Evolutionary conservation across 2,329 filamentous ascomycete genomes (phyloP), one percentile per base, ranked within the genome.

Genomic region (Curvularia sp.): DNA sequence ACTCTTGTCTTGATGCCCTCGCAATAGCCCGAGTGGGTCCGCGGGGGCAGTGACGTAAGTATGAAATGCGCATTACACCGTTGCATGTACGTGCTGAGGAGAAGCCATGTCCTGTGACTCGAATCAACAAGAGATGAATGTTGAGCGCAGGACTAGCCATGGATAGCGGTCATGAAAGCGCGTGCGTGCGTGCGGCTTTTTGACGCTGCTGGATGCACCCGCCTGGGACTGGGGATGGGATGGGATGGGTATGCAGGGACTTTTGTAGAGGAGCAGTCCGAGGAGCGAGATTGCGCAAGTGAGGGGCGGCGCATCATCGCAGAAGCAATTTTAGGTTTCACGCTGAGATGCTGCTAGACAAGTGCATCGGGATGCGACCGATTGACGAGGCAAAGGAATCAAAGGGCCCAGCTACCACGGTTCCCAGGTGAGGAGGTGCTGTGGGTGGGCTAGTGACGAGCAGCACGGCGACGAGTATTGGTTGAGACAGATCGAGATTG

Each of bases 271-370:
- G 31, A 3, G 12, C 24, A 24, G 31, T 39, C 31, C 15, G 20
- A 52, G 48, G 10, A 26, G 24, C 26, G 33, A 33, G 15, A 44
- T 46, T 49, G 55, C 30, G 42, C 28, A 24, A 49, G 44, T 12
- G 30, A 13, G 26, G 20, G 22, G 22, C 33, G 30, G 18, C 18
- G 18, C 18, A 18, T 18, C 24, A 47, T 39, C n/a, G 30, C 38
- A 58, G 24, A 58, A 58, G 44, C 24, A 58, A 46, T 39, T 38
- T 58, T 58, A 42, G 35, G 38, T 54, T 58, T 58, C 20, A 31
- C 12, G 8, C 31, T 38, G 33, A n/a, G 33, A 38, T 38, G 22
- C 7, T 9, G 24, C 22, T 42, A 24, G 31, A 20, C 18, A 39
- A 44, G 15, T 9, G n/a, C 50, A 47, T 33, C 43, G 26, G 35